Evolutionary conservation across 768 basidiomycete species (phyloP).

Genomic region (Calocybe gangraenosa): DNA sequence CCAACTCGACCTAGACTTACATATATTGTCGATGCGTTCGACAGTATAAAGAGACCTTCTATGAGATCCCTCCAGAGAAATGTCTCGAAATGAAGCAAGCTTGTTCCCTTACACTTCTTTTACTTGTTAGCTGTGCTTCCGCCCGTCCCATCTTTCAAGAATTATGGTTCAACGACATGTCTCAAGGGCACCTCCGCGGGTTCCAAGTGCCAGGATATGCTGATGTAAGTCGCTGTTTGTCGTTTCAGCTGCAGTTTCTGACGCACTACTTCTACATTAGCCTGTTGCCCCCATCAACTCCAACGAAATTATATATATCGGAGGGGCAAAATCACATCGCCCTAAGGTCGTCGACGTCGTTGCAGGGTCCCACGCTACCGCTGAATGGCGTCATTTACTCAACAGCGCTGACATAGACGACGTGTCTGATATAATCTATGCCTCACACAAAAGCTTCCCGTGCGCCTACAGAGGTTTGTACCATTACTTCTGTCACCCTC

Average conservation of each 20-base stretch:
- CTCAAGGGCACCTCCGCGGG: constrained; percentile 34
- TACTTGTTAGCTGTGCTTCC: constrained; percentile 27
- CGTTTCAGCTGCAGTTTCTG: not conserved
- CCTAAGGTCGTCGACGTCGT: constrained; percentile 39
- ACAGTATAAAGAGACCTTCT: not conserved
- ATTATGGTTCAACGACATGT: constrained; percentile 46
- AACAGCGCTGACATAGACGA: constrained; percentile 35
- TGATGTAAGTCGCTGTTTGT: constrained; percentile 21
- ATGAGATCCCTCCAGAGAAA: not conserved
- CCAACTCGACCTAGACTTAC: not conserved
- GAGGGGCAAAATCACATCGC: constrained; percentile 49
- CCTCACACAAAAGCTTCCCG: constrained; percentile 49
- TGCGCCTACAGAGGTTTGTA: constrained; percentile 27
- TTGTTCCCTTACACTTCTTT: constrained; percentile 20
- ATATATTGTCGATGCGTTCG: not conserved
- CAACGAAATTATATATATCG: constrained; percentile 53
- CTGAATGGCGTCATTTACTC: constrained; percentile 49
- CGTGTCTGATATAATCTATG: constrained; percentile 41
- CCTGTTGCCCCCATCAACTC: constrained; percentile 53
- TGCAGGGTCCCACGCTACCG: constrained; percentile 49
- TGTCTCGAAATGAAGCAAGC: constrained; percentile 24
- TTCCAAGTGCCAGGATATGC: constrained; percentile 41
- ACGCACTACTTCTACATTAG: constrained; percentile 19
- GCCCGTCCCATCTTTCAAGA: constrained; percentile 50
- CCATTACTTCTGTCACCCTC: not conserved